Evolutionary conservation across 192 early-diverging fungal genomes (phyloP).

Genomic region (Borealophlyctis nickersoniae): DNA sequence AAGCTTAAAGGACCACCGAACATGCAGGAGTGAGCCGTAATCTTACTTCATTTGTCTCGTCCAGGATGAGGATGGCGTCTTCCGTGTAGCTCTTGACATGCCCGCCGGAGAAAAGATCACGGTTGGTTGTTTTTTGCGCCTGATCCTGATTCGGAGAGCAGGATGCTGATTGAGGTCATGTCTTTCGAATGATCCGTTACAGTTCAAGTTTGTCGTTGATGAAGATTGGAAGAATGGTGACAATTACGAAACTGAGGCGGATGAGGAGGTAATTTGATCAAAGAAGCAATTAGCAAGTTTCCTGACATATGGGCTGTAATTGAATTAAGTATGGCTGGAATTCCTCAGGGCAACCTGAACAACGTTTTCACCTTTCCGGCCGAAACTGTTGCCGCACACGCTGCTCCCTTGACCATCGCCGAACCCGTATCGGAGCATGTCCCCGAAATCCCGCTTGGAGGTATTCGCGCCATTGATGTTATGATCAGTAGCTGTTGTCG

Average conservation of each 20-base stretch:
- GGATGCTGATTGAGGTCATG: no score
- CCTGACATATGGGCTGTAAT: no score
- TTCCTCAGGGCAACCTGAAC: conserved; percentile 18
- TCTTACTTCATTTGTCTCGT: background rate
- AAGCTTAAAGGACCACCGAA: background rate
- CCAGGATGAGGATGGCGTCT: conserved; percentile 29
- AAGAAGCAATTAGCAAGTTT: background rate
- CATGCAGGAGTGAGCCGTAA: conserved; percentile 1
- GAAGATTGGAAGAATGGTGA: conserved; percentile 19
- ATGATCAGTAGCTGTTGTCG: background rate
- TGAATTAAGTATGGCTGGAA: no score
- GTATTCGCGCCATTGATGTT: background rate
- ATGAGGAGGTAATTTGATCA: conserved; percentile 11
- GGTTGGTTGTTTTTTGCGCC: no score
- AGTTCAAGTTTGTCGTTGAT: conserved; percentile 32
- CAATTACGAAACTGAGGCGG: conserved; percentile 20
- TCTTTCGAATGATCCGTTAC: no score
- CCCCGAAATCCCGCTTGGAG: background rate
- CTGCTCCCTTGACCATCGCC: background rate
- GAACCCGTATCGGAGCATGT: background rate
- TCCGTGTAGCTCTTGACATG: conserved; percentile 18
- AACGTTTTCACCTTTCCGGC: conserved; percentile 12
- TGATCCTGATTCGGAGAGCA: no score
- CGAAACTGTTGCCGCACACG: background rate
- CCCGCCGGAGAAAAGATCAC: conserved; percentile 19